phyloP scores from a whole-genome alignment of 2,329 filamentous ascomycete species.

The Pestalotiopsis sp. region DNA sequence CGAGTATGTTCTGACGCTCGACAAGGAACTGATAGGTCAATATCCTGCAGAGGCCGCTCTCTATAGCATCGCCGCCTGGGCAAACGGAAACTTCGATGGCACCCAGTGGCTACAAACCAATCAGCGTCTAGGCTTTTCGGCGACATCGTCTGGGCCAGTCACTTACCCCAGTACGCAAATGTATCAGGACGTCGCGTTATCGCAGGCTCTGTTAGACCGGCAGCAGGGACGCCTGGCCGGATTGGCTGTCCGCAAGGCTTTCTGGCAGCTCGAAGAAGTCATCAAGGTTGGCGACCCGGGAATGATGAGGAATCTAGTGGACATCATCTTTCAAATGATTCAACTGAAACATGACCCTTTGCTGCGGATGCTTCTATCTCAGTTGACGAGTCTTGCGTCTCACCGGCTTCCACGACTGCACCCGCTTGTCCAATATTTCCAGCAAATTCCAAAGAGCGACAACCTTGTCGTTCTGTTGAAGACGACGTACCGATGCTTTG shows the following conservation, averaged over 20 bases:
- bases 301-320: constrained; percentile 10
- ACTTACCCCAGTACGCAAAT: constrained; percentile 6
- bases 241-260: constrained; percentile 9
- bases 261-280: constrained; percentile 9
- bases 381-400: not conserved
- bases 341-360: not conserved
- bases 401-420: not conserved
- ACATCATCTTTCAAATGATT: constrained; percentile 10
- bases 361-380: constrained; percentile 1
- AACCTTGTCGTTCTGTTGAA: not conserved
- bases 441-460: not conserved
- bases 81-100: constrained; percentile 6
- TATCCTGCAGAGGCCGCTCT: not conserved
- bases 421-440: constrained; percentile 7
- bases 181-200: constrained; percentile 4
- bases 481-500: constrained; percentile 2
- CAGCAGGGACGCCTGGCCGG: constrained; percentile 3
- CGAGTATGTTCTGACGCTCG: not conserved
- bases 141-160: not conserved
- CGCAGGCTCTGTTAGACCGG: not conserved
- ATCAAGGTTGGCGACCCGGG: constrained; percentile 5
- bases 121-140: not conserved
- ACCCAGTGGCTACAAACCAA: not conserved
- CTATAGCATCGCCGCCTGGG: not conserved
- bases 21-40: not conserved